These are phyloP conservation scores for Aspergillus carlsbadensis DNA, from an alignment of 495 filamentous ascomycete genomes.

Conservation along the genomic window DNA sequence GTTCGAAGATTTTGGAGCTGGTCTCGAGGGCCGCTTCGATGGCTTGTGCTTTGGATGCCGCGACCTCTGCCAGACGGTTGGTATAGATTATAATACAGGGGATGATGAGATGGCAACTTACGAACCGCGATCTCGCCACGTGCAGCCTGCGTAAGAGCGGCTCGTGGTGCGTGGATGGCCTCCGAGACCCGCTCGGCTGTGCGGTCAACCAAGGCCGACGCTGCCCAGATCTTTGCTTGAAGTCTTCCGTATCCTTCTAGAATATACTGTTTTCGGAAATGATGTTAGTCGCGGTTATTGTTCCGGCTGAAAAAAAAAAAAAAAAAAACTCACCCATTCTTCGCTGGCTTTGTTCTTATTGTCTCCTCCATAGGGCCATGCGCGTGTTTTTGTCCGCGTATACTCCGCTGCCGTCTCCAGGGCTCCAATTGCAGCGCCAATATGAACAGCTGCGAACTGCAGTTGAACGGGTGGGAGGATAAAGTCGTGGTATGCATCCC, in stretches of 20 bases:
- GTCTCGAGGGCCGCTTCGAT: conserved; percentile 57
- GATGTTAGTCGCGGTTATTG: too few relatives aligned
- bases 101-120: conserved; percentile 45
- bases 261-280: conserved; percentile 39
- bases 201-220: conserved; percentile 53
- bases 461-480: conserved; percentile 45
- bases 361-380: conserved; percentile 60
- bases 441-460: conserved; percentile 62
- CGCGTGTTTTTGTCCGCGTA: conserved; percentile 48
- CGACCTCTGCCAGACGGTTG: too few relatives aligned
- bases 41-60: conserved; percentile 6
- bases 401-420: conserved; percentile 50
- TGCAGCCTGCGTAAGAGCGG: conserved; percentile 39
- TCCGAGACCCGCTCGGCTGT: conserved; percentile 44
- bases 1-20: conserved; percentile 58
- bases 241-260: conserved; percentile 60
- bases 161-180: conserved; percentile 38
- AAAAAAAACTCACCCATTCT: conserved; percentile 46
- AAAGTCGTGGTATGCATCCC: background rate
- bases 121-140: conserved; percentile 56
- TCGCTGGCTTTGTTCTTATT: conserved; percentile 52
- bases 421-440: conserved; percentile 57
- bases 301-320: too few relatives aligned
- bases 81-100: too few relatives aligned
- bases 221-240: conserved; percentile 55